Percentiles rank a stretch among this genome's conserved stretches.
These are phyloP conservation scores for Paratinospora sagittata DNA, from an alignment of 164 flowering plant species.

Conservation along the genomic window DNA sequence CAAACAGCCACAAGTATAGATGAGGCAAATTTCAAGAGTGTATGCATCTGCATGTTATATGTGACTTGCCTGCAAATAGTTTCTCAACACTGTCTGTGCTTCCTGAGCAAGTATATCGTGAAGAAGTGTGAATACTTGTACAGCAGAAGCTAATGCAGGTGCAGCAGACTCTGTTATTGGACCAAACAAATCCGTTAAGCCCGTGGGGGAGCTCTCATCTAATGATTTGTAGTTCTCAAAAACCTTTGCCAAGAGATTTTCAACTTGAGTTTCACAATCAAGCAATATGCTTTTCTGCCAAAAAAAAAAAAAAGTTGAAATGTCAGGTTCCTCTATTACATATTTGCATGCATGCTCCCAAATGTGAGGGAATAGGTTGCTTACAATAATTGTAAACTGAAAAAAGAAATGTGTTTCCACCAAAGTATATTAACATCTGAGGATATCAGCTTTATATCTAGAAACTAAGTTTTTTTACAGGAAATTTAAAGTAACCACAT, in stretches of 20 bases:
- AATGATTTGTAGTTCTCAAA: constrained; percentile 84
- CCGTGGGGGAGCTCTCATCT: constrained; percentile 70
- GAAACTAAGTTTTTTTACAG: too few species aligned
- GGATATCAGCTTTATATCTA: too few species aligned
- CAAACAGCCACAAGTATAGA: too few species aligned
- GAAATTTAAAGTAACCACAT: too few species aligned
- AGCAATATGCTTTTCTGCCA: constrained; percentile 73
- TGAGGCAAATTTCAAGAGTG: too few species aligned
- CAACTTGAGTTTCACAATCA: constrained; percentile 81
- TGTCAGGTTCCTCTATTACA: background rate
- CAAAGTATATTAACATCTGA: too few species aligned
- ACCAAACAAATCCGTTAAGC: constrained; percentile 54
- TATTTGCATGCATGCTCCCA: background rate
- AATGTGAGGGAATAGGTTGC: too few species aligned
- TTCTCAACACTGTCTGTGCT: constrained; percentile 59
- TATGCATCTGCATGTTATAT: background rate
- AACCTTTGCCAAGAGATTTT: constrained; percentile 59
- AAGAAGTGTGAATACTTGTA: constrained; percentile 61
- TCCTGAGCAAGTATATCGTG: constrained; percentile 87
- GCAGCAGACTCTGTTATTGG: constrained; percentile 57
- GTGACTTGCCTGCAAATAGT: constrained; percentile 57
- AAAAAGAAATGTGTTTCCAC: background rate
- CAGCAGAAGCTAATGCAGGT: constrained; percentile 79
- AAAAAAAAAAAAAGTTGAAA: constrained; percentile 1
- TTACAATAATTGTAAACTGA: background rate